Evolutionary conservation across 441 rosid genomes (phyloP), one percentile per base, ranked within the genome.

Genomic region (Adansonia gregorii): DNA sequence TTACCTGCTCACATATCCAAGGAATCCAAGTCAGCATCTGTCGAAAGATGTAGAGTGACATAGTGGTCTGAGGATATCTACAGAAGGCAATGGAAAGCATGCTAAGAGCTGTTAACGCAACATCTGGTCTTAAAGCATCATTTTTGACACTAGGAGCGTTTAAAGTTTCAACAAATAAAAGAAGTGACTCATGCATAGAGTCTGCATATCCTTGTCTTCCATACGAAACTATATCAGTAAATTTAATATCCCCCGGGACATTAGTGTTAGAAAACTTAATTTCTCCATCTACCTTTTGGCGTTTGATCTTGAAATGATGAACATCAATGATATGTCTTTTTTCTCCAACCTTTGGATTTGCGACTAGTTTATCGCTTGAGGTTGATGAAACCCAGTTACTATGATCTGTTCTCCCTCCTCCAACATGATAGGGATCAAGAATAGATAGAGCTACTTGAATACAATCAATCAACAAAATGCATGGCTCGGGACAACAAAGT

Each of bases 1-100:
- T 61, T 84, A 97, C 98, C 97, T 88, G 89, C 77, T 89, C 91
- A 81, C 84, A 85, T 83, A 94, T 88, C 97, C 98, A 93, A n/a
- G 93, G 94, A 71, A 92, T 88, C 98, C 98, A 94, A 48, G 85
- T 83, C 81, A 60, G 83, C 94, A 93, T 86, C 83, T 83, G 88
- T 60, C 54, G 86, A 85, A 88, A 88, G 83, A 92, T 92, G 87
- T 82, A 65, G 65, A 63, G 78, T 77, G 90, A 88, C 84, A 94
- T 78, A 72, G 79, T 79, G 70, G 90, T 85, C 78, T 82, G 77
- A 76, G 97, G 92, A 79, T 82, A 84, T 81, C 82, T 84, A 83
- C 82, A 90, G 88, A 90, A 93, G 78, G 94, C 91, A 88, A 85
- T 84, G 78, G 94, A 87, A 79, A 97, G 94, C 88, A 91, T 86